Evolutionary conservation across 495 filamentous ascomycete species (phyloP), one percentile per base, ranked within the genome.

Genomic region (Pseudomonodictys pantanalensis): DNA sequence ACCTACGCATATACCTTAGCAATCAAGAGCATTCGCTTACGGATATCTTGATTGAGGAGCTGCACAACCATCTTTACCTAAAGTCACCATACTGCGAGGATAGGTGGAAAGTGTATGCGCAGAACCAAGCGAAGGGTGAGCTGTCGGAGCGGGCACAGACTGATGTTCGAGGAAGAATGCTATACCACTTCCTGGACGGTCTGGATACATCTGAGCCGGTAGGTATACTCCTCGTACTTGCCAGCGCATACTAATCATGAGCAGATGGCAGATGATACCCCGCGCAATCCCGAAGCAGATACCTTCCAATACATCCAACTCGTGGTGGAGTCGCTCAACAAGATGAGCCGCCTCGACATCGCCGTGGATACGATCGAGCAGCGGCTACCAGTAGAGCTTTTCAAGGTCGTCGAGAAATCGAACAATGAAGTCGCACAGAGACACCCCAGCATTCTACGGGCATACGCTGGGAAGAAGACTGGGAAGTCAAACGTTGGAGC

Each of bases 51-150:
- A 84, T 97, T 44, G 93, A 99, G 72, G 93, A 99, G 71, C 76
- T 99, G 41, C 95, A 97, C 69, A 95, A 92, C 67, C 93, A 99
- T 75, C 79, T 99, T 2, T 99, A 97, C 66, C 81, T 99, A 11
- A 97, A 97, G 65, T 96, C 91, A 10, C 92, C 91, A 0, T 97
- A 97, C 67, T 97, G 91, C 72, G 89, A 95, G 59, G 89, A 95
- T 71, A 77, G 93, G 46, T 99, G 93, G 93, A 95, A 93, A 68
- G 78, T 81, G 43, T 77, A 89, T 59, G 44, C 76, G 7, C 65
- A 66, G 20, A 67, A 62, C 20, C 60, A 69, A 35, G 43, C 62
- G n/a, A 64, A 65, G 43, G 47, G 48, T 17, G 48, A 65, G 26
- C 30, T 39, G 44, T 43, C 55, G 4, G 58, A 68, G 6, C 52